These are phyloP conservation scores for Brassica rapa DNA, from an alignment of 345 rosid genomes.

Conservation along the genomic window DNA sequence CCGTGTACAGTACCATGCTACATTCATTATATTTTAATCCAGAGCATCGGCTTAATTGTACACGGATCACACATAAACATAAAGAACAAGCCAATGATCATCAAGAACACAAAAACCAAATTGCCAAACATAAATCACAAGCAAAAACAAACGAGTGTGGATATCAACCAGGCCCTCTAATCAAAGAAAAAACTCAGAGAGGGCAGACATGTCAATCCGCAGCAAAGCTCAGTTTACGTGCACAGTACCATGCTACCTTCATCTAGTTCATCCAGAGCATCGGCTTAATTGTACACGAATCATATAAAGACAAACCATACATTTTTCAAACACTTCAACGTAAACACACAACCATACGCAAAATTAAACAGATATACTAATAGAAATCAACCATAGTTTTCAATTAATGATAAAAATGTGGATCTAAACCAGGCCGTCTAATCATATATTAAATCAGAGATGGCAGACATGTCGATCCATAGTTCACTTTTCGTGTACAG, in stretches of 20 bases:
- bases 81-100: too few relatives aligned
- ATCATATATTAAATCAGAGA: conserved; percentile 47
- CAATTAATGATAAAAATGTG: conserved; percentile 12
- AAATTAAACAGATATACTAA: not conserved
- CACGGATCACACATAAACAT: not conserved
- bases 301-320: too few relatives aligned
- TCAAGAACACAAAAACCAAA: too few relatives aligned
- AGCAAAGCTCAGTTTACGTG: conserved; percentile 41
- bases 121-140: too few relatives aligned
- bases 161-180: conserved; percentile 36
- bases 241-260: conserved; percentile 64
- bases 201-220: conserved; percentile 36
- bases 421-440: conserved; percentile 36
- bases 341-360: not conserved
- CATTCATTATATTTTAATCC: conserved; percentile 48
- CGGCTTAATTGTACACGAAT: conserved; percentile 49
- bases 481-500: conserved; percentile 47
- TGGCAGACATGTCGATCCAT: conserved; percentile 42
- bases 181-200: conserved; percentile 25
- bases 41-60: conserved; percentile 59
- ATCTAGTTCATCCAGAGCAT: conserved; percentile 50
- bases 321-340: too few relatives aligned
- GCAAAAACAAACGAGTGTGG: not conserved
- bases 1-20: conserved; percentile 63
- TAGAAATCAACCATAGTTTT: not conserved